phyloP scores from a whole-genome alignment of 176 grass and related monocot genomes.

The Sorghum bicolor region Sorghum_bicolor_NCBIv3 NC_012873.2:64198001-64198500 shows the following conservation, averaged over 20 bases:
- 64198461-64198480: neutral
- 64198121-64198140: neutral
- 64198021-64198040: neutral
- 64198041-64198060: neutral
- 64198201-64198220: neutral
- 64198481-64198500: too few relatives aligned
- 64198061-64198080: neutral
- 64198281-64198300: too few relatives aligned
- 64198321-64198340: neutral
- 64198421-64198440: neutral
- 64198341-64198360: neutral
- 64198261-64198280: constrained; percentile 33
- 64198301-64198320: neutral
- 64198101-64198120: constrained; percentile 21
- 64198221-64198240: constrained; percentile 18
- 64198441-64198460: neutral
- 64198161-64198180: neutral
- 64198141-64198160: neutral
- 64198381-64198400: neutral
- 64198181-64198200: neutral
- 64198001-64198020: neutral
- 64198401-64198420: neutral
- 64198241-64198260: constrained; percentile 32
- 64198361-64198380: neutral
- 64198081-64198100: neutral